A percentile compares a stretch with the other conserved stretches of the same genome.
Conservation (phyloP, 108 stramenopile genomes). For the Parietichytrium sp. region DNA sequence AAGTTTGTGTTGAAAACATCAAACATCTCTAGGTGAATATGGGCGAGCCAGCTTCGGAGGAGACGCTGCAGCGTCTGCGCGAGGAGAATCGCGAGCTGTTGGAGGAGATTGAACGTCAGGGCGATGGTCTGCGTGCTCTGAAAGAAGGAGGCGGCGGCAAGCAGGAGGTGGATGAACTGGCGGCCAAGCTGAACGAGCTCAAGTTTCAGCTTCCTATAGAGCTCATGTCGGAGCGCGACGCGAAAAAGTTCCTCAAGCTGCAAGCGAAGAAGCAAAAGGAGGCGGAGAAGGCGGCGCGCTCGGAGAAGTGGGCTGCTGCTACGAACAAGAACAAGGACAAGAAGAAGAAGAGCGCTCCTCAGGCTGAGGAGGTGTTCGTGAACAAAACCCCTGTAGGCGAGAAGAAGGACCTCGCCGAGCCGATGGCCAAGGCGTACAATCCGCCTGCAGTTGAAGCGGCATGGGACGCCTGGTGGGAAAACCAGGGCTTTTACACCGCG, state of each 20-base stretch:
- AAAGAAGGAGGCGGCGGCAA: neutral
- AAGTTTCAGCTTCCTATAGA: neutral
- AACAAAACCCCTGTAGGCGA: constrained; percentile 45
- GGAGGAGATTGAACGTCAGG: neutral
- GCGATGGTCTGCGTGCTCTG: neutral
- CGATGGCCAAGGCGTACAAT: constrained; percentile 87
- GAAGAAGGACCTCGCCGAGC: constrained; percentile 51
- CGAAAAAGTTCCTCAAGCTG: constrained; percentile 3
- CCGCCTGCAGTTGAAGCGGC: constrained; percentile 91
- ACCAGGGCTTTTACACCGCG: constrained; percentile 80
- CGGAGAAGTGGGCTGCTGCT: neutral
- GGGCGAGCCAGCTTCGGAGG: too few relatives aligned
- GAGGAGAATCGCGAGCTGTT: constrained; percentile 16
- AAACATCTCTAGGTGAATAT: too few relatives aligned
- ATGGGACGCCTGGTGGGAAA: constrained; percentile 99
- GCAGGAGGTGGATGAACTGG: neutral
- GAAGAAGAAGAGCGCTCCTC: constrained; percentile 37
- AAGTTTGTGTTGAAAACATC: too few relatives aligned
- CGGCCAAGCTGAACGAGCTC: neutral
- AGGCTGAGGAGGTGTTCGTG: neutral
- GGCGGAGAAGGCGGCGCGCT: constrained; percentile 1
- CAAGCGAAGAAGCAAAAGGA: neutral
- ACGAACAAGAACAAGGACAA: constrained; percentile 31
- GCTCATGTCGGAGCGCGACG: neutral
- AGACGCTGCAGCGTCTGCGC: neutral